A percentile compares a stretch with the other conserved stretches of the same genome.
These are phyloP conservation scores for Paspalum vaginatum DNA, from an alignment of 176 grass and related monocot species.

Conservation along the genomic window DNA sequence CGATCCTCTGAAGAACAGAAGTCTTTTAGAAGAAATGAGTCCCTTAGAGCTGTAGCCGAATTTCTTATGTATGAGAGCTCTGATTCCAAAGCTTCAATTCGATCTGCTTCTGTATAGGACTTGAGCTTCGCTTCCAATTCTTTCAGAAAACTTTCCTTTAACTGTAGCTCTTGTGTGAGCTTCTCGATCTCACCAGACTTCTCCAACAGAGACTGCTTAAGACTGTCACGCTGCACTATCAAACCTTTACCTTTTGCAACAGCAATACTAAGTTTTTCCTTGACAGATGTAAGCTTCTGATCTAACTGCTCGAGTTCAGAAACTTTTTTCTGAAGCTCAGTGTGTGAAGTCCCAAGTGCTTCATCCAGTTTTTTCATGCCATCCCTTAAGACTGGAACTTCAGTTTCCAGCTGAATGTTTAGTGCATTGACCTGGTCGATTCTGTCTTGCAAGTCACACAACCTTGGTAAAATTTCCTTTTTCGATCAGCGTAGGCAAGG, in stretches of 20 bases:
- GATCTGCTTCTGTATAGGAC: slow-evolving; percentile 80
- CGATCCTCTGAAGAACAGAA: slow-evolving; percentile 97
- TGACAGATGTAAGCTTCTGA: slow-evolving; percentile 83
- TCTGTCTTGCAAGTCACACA: slow-evolving; percentile 56
- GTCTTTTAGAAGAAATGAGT: slow-evolving; percentile 96
- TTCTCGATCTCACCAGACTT: slow-evolving; percentile 80
- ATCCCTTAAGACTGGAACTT: slow-evolving; percentile 70
- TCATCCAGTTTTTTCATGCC: slow-evolving; percentile 59
- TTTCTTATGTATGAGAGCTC: slow-evolving; percentile 94
- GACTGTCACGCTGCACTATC: slow-evolving; percentile 86
- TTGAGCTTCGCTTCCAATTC: slow-evolving; percentile 85
- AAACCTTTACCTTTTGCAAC: slow-evolving; percentile 96
- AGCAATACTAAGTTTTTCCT: slow-evolving; percentile 93
- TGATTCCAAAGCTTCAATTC: slow-evolving; percentile 98
- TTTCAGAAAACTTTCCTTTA: slow-evolving; percentile 65
- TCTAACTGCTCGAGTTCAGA: slow-evolving; percentile 82
- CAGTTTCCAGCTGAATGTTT: slow-evolving; percentile 76
- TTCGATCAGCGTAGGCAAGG: slow-evolving; percentile 70
- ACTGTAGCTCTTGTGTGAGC: slow-evolving; percentile 64
- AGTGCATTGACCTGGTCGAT: slow-evolving; percentile 61
- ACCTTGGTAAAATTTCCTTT: slow-evolving; percentile 59
- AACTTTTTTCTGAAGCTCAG: slow-evolving; percentile 65
- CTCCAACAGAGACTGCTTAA: slow-evolving; percentile 89
- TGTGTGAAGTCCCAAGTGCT: slow-evolving; percentile 50
- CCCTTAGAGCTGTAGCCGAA: slow-evolving; percentile 91